Evolutionary conservation across 2,329 filamentous ascomycete species (phyloP), one percentile per base, ranked within the genome.

Genomic region (Fusarium pseudonygamai): DNA sequence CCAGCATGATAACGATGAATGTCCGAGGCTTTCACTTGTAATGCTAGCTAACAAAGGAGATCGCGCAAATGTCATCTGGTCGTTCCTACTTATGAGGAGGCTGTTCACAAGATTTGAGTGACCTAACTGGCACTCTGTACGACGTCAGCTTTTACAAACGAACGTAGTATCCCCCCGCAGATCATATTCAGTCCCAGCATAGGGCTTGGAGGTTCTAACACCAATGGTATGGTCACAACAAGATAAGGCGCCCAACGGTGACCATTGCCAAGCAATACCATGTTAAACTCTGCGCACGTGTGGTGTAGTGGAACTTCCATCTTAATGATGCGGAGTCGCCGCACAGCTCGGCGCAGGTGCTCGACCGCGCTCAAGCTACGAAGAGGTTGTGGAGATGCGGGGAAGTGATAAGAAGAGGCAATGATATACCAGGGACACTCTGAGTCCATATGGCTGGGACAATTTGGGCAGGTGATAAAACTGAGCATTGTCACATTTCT

Each of bases 51-150:
- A 7, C 10, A 9, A 16, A 13, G 14, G 0, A 49, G 18, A 49
- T n/a, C 3, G 13, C 1, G 3, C 4, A 1, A 18, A 49, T 9
- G 22, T 5, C 1, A 3, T 30, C 1, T 22, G 7, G 18, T 49
- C 18, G 4, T 30, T 49, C 14, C 9, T n/a, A 49, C 20, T n/a
- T 49, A 49, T 30, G 24, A 10, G 16, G 16, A 30, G 5, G 7
- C 20, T 12, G 0, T 30, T 12, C 1, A n/a, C 7, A 8, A 16
- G 28, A 16, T 8, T 8, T n/a, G 20, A 16, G 3, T 7, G 22
- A 12, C 9, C 13, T 22, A 7, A n/a, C 10, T 12, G 26, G 13
- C 9, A 10, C 10, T 14, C 15, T 15, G 13, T 0, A 12, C 7
- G 10, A 9, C 14, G 14, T 9, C 28, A 30, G 10, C 22, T 7